phyloP scores from a whole-genome alignment of 768 basidiomycete species.

The Strobilomyces confusus region DNA sequence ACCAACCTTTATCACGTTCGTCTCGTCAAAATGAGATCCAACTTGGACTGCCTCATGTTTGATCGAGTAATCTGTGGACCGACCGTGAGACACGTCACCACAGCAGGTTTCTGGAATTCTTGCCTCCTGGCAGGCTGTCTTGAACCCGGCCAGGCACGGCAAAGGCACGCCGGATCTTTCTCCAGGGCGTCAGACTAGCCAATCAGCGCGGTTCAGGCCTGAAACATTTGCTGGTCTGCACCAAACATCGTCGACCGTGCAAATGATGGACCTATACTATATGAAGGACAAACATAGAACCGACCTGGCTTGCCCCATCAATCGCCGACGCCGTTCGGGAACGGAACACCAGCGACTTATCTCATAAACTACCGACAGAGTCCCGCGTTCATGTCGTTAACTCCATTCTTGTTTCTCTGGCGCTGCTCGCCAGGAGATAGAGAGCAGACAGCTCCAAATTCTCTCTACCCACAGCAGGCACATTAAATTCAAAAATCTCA shows the following conservation, averaged over 20 bases:
- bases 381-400: conserved; percentile 36
- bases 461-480: conserved; percentile 13
- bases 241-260: neutral
- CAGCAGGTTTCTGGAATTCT: neutral
- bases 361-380: conserved; percentile 12
- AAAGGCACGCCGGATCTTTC: neutral
- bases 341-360: neutral
- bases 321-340: conserved; percentile 8
- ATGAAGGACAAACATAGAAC: conserved; percentile 7
- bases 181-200: neutral
- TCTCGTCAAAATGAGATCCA: conserved; percentile 10
- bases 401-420: conserved; percentile 46
- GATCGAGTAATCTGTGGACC: conserved; percentile 1
- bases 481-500: conserved; percentile 8
- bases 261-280: conserved; percentile 6
- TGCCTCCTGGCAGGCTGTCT: neutral
- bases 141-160: neutral
- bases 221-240: neutral
- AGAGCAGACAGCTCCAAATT: conserved; percentile 1
- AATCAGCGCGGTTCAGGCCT: neutral
- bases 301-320: conserved; percentile 2
- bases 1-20: neutral
- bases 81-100: conserved; percentile 1
- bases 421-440: conserved; percentile 10
- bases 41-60: conserved; percentile 23